Percentiles rank a stretch among this genome's conserved stretches.
Evolutionary conservation across 148 eudicot species (phyloP).

Genomic region (Rhododendron simsii): DNA sequence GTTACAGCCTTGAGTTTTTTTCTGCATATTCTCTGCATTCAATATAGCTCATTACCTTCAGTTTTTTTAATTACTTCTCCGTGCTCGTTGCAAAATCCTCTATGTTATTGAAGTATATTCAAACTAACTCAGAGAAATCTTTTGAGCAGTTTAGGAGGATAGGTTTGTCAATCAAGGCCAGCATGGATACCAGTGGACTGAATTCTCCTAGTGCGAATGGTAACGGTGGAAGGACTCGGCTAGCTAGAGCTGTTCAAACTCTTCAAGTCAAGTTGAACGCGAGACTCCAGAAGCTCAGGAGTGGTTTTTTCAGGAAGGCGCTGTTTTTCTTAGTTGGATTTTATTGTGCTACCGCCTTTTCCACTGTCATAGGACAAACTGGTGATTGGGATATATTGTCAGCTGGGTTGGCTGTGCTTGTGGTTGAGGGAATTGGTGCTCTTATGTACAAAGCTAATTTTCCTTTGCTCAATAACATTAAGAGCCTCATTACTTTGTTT

Average conservation of each 20-base stretch:
- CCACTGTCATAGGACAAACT: slow-evolving; percentile 66
- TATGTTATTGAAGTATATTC: not conserved
- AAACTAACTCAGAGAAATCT: not conserved
- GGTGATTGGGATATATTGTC: slow-evolving; percentile 67
- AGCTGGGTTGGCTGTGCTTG: slow-evolving; percentile 55
- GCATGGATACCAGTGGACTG: not conserved
- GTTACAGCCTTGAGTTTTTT: not conserved
- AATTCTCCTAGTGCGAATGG: slow-evolving; percentile 7
- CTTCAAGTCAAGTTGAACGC: slow-evolving; percentile 7
- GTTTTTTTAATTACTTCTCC: not conserved
- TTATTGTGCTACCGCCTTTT: slow-evolving; percentile 61
- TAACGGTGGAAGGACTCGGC: slow-evolving; percentile 8
- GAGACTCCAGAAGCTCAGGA: slow-evolving; percentile 9
- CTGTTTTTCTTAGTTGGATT: slow-evolving; percentile 48
- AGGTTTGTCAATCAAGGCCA: slow-evolving; percentile 14
- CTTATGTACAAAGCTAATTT: slow-evolving; percentile 50
- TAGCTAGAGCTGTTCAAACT: slow-evolving; percentile 3
- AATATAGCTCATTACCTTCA: not conserved
- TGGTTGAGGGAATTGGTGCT: slow-evolving; percentile 68
- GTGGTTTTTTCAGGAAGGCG: slow-evolving; percentile 9
- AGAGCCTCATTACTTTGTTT: slow-evolving; percentile 35
- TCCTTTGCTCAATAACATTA: slow-evolving; percentile 32
- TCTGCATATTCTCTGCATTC: too few relatives aligned
- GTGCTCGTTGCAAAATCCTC: not conserved
- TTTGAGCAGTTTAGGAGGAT: slow-evolving; percentile 7